Evolutionary conservation across 1,284 basidiomycete species (phyloP), one percentile per base, ranked within the genome.

Genomic region (Apiotrichum gracile): DNA sequence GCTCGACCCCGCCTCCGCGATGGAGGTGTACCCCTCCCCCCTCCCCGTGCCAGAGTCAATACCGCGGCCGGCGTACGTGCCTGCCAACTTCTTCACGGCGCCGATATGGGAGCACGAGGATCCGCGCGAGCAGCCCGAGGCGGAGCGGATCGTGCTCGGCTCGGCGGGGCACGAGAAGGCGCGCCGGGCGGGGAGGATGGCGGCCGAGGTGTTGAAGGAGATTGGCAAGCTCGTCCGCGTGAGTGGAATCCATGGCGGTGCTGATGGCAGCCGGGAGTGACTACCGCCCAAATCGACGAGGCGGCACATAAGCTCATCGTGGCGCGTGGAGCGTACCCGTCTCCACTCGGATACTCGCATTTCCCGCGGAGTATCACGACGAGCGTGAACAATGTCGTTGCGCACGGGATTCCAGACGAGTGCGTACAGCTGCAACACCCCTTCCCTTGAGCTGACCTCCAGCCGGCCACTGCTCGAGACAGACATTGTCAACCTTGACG

Each of bases 351-450:
- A 0, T 96, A 94, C 72, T 78, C 80, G 25, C 85, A 84, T 9
- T 94, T 86, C 67, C 91, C 91, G 7, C 85, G 84, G 61, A 87
- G 89, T 31, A 88, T 88, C 63, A 93, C 91, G 67, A 94, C 91
- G 19, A 76, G 76, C 2, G 74, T 81, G 48, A 96, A 97, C 68
- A 96, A 96, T 62, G 77, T 76, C 26, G 70, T 76, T 49, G 73
- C 72, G 33, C 72, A 93, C 68, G 90, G 91, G 0, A 88, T 91
- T 56, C 88, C 89, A n/a, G 87, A 91, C 74, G 80, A 84, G 88
- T 88, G 60, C 57, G 81, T 70, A 13, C 3, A 3, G 5, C 12
- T 14, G 27, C 14, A n/a, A 13, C 22, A 14, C 17, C 7, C n/a
- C 10, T 5, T 41, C 8, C 12, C 35, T 27, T 46, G 25, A 27